A percentile compares a stretch with the other conserved stretches of the same genome.
phyloP scores from a whole-genome alignment of 257 asterid genomes.

The Osmanthus fragrans region DNA sequence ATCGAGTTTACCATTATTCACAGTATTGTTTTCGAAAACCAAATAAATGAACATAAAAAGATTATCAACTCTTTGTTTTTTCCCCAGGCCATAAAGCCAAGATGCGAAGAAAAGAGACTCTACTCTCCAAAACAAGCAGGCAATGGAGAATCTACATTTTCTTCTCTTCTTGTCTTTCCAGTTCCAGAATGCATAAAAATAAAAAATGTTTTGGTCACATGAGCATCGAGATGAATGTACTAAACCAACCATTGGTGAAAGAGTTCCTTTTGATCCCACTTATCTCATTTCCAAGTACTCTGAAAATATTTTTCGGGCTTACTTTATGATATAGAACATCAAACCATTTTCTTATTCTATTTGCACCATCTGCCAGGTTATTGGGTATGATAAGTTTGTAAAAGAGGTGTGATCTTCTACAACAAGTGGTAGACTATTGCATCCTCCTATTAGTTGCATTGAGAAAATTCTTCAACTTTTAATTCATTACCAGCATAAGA shows the following conservation, averaged over 20 bases:
- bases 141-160: neutral
- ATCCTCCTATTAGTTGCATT: neutral
- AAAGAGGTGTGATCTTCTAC: neutral
- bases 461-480: neutral
- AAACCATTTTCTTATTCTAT: neutral
- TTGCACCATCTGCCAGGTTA: neutral
- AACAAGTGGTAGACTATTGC: neutral
- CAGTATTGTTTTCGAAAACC: neutral
- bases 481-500: neutral
- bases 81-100: neutral
- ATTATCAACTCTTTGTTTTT: neutral
- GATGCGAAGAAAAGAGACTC: neutral
- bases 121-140: neutral
- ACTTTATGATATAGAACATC: neutral
- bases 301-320: neutral
- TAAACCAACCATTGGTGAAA: neutral
- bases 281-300: neutral
- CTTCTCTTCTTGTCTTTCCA: neutral
- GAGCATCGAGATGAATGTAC: neutral
- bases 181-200: neutral
- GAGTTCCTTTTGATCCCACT: neutral
- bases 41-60: too few species aligned
- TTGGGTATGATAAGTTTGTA: neutral
- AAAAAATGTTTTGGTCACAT: neutral
- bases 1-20: neutral